Evolutionary conservation across 805 yeast genomes (phyloP), one percentile per base, ranked within the genome.

Genomic region (Groenewaldozyma salmanticensis): DNA sequence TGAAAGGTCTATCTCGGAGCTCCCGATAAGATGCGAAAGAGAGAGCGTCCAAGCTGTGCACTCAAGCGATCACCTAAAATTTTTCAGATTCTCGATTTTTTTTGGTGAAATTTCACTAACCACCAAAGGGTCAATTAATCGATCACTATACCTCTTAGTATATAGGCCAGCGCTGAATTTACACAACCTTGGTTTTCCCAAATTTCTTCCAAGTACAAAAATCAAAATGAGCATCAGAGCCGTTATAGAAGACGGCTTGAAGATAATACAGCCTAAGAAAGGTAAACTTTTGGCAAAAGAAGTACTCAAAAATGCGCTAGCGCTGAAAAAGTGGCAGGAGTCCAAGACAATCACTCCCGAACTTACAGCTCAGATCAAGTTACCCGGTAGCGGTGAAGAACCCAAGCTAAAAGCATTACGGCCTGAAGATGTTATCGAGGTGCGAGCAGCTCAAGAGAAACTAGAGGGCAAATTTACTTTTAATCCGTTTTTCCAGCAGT

Each of bases 401-500:
- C 11, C 11, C 13, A 24, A 24, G 13, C 13, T 24, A 13, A 24
- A 24, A 24, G 29, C 29, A 24, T 24, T 24, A 24, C 7, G 29
- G 13, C 29, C 29, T 9, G 29, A 24, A 24, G 29, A 24, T 24
- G 29, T 24, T 24, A 24, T 9, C 7, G 11, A 24, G 13, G 29
- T 24, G 13, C 29, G 29, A 13, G 29, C 7, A 9, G 13, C 29
- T 9, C 29, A 24, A 24, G 13, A 24, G 29, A 13, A 9, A 24
- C 29, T 24, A 9, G 29, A 24, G 13, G 29, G 11, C 29, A 24
- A 24, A 24, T 13, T 24, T 7, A 9, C 29, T 24, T 9, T 17
- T 19, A 40, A 49, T 20, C 52, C 61, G 15, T 59, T 59, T 31
- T 81, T 78, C 51, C 57, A 66, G 21, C 69, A 74, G 60, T 75